Percentiles rank a stretch among this genome's conserved stretches.
phyloP scores from a whole-genome alignment of 208 protist species.

The Spironucleus salmonicida region DNA sequence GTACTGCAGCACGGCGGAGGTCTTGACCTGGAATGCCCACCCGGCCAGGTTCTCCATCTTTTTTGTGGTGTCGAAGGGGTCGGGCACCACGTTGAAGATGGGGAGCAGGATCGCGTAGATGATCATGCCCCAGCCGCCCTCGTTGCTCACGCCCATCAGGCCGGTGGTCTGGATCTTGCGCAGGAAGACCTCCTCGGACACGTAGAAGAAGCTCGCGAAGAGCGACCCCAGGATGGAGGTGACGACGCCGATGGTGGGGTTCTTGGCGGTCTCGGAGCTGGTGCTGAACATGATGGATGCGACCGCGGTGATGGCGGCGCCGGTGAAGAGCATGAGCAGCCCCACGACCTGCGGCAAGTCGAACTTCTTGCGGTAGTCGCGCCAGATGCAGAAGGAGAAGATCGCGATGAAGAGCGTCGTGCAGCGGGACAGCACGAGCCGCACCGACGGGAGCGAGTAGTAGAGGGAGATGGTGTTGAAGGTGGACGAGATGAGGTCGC shows the following conservation, averaged over 20 bases:
- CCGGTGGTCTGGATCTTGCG: background rate
- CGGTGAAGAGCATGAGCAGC: background rate
- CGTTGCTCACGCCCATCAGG: background rate
- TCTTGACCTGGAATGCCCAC: conserved; percentile 4
- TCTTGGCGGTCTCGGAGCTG: background rate
- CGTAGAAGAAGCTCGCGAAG: background rate
- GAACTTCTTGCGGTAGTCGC: conserved; percentile 2
- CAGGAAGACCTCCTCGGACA: conserved; percentile 14
- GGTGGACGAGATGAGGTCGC: background rate
- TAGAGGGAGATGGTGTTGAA: background rate
- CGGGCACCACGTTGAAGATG: conserved; percentile 1
- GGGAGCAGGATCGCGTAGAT: background rate
- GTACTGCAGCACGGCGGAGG: background rate
- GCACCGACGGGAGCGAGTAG: background rate
- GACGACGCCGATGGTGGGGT: background rate
- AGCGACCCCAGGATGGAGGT: background rate
- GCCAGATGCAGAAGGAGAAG: background rate
- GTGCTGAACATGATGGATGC: background rate
- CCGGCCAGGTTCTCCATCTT: background rate
- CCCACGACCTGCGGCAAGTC: background rate
- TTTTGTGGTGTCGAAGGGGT: background rate
- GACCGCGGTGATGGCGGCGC: background rate
- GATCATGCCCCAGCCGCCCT: background rate
- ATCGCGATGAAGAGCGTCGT: background rate
- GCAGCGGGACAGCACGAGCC: background rate